Evolutionary conservation across 2,329 filamentous ascomycete species (phyloP), one percentile per base, ranked within the genome.

Genomic region (Tolypocladium pustulatum): DNA sequence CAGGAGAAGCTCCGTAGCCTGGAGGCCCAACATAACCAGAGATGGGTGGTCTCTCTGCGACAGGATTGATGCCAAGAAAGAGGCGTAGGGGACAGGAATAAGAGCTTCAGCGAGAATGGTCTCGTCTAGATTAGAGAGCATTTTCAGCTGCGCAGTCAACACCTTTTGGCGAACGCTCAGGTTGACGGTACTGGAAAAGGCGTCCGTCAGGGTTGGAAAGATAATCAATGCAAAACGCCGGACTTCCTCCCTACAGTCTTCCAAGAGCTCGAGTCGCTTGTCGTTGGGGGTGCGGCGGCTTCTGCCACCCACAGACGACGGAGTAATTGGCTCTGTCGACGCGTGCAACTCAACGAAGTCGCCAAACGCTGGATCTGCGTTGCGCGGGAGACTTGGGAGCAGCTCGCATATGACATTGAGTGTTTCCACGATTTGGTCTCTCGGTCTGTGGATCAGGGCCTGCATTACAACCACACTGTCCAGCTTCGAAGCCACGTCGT

Each of bases 391-490:
- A 55, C 84, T 86, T 1, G 93, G 92, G 40, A 99, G 80, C 36
- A 99, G 79, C 75, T 99, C 94, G 76, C 94, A 97, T 63, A 99
- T 91, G 63, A 99, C 91, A 70, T 97, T 97, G 62, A 99, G 81
- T 1, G 95, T 97, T 76, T 99, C 94, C 65, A 93, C 94, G 22
- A 99, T 90, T 73, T 99, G 94, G 65, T 99, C 95, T 59, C 92
- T 87, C 8, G 94, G 94, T 46, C 93, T 87, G 69, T 97, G 94
- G 57, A 99, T 96, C 62, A 99, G 80, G 41, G 95, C 91, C 75
- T 99, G 94, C 95, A 99, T 99, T 67, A 99, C 94, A 53, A 99
- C 84, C 58, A 97, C 93, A 68, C 91, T 96, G 73, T 97, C 93
- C 63, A 97, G 88, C 74, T 95, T 96, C 41, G 84, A 88, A 36